Evolutionary conservation across 257 asterid genomes (phyloP).

Genomic region (Ocimum tenuiflorum): DNA sequence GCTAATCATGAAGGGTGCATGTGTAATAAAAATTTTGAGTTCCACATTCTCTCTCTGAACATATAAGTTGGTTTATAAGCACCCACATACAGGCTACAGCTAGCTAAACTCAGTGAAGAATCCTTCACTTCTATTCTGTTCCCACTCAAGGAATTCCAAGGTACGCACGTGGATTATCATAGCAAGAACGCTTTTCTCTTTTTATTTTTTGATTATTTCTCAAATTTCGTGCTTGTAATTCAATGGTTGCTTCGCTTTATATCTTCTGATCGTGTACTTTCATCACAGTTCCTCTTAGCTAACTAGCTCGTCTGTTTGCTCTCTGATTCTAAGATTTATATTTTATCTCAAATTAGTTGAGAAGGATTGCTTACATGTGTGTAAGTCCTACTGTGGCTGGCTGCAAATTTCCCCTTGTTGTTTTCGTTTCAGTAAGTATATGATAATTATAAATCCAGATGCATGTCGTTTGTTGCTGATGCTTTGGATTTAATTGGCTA

Average conservation of each 20-base stretch:
- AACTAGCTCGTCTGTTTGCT: background rate
- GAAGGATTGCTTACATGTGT: background rate
- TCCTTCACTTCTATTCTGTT: background rate
- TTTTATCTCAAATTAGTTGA: background rate
- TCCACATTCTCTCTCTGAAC: background rate
- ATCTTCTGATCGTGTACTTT: background rate
- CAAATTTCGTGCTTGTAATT: background rate
- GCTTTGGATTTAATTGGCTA: background rate
- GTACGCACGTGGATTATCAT: background rate
- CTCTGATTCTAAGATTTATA: background rate
- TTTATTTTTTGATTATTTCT: background rate
- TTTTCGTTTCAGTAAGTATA: background rate
- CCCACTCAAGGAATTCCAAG: background rate
- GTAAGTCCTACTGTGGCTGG: background rate
- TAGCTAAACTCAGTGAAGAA: background rate
- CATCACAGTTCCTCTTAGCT: constrained; percentile 3
- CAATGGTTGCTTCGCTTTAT: background rate
- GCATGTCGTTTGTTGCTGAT: background rate
- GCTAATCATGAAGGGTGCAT: background rate
- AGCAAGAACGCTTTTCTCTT: background rate
- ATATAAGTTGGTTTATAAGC: background rate
- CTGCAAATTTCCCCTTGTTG: background rate
- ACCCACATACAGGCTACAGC: background rate
- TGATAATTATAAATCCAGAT: background rate
- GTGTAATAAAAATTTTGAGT: background rate